These are phyloP conservation scores for Solanum hybrid DNA, from an alignment of 305 asterid species.

Conservation along the genomic window DNA sequence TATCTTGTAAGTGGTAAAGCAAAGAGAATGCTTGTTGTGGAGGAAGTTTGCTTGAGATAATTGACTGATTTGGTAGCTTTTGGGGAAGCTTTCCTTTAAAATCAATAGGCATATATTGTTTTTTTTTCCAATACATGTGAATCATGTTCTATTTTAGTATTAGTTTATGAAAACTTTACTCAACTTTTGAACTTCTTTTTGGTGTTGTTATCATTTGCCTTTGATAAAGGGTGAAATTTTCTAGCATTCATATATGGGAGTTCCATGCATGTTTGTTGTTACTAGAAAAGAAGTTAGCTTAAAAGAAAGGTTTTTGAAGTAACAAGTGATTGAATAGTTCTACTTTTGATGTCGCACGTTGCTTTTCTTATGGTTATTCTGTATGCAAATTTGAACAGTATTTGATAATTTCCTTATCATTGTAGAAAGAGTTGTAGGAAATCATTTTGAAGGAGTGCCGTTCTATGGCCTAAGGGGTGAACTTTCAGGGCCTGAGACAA, in stretches of 20 bases:
- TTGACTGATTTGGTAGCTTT: slow-evolving; percentile 2
- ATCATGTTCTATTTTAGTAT: neutral
- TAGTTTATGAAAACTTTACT: neutral
- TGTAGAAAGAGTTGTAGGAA: slow-evolving; percentile 54
- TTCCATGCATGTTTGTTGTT: neutral
- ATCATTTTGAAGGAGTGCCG: slow-evolving; percentile 75
- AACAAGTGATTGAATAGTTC: neutral
- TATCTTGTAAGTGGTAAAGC: neutral
- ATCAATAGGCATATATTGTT: neutral
- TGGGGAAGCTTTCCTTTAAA: neutral
- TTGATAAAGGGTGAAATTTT: neutral
- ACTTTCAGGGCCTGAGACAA: slow-evolving; percentile 43
- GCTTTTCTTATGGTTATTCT: neutral
- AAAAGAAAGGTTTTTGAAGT: neutral
- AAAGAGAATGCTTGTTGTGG: neutral
- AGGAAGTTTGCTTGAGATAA: slow-evolving; percentile 7
- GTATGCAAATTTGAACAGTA: slow-evolving; percentile 8
- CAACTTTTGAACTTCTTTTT: neutral
- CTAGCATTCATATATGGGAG: neutral
- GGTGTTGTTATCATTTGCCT: neutral
- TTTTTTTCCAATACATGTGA: neutral
- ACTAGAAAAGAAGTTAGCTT: neutral
- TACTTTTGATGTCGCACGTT: neutral
- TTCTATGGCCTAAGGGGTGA: slow-evolving; percentile 70
- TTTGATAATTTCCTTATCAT: slow-evolving; percentile 25